These are phyloP conservation scores for Boletus reticulatus DNA, from an alignment of 768 basidiomycete species.

Conservation along the genomic window DNA sequence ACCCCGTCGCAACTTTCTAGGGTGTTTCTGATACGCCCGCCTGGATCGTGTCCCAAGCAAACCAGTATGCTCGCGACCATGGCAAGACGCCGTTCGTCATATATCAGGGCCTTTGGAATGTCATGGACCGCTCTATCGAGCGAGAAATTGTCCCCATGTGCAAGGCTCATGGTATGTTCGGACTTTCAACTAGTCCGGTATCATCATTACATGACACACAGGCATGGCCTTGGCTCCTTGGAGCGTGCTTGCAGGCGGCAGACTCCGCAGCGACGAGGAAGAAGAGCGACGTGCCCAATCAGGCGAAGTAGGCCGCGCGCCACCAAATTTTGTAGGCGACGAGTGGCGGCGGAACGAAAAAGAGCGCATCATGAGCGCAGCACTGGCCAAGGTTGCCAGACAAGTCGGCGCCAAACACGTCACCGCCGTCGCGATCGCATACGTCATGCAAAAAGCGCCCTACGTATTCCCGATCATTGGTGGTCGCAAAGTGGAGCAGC, in stretches of 20 bases:
- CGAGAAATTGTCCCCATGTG: conserved; percentile 42
- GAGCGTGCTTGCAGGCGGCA: conserved; percentile 35
- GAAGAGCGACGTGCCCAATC: conserved; percentile 26
- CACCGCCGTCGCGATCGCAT: conserved; percentile 44
- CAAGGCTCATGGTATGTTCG: conserved; percentile 19
- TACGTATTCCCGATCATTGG: conserved; percentile 54
- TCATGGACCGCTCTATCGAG: conserved; percentile 40
- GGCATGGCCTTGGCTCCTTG: conserved; percentile 38
- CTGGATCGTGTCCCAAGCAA: conserved; percentile 40
- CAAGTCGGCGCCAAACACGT: conserved; percentile 49
- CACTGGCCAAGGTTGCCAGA: conserved; percentile 48
- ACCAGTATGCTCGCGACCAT: conserved; percentile 41
- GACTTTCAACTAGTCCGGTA: not conserved
- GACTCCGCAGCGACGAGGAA: conserved; percentile 31
- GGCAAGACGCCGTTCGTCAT: conserved; percentile 45
- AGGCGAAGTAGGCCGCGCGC: conserved; percentile 5
- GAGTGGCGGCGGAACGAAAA: conserved; percentile 47
- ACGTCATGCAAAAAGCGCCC: conserved; percentile 52
- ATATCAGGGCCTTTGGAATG: conserved; percentile 40
- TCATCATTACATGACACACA: not conserved
- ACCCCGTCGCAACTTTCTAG: not conserved
- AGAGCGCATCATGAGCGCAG: conserved; percentile 41
- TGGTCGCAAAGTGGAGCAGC: conserved; percentile 51
- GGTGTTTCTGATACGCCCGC: conserved; percentile 36
- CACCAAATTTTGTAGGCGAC: too few relatives aligned